Percentiles rank a stretch among this genome's conserved stretches.
Conservation (phyloP, 805 yeast species). For the Zygoascus ofunaensis region DNA sequence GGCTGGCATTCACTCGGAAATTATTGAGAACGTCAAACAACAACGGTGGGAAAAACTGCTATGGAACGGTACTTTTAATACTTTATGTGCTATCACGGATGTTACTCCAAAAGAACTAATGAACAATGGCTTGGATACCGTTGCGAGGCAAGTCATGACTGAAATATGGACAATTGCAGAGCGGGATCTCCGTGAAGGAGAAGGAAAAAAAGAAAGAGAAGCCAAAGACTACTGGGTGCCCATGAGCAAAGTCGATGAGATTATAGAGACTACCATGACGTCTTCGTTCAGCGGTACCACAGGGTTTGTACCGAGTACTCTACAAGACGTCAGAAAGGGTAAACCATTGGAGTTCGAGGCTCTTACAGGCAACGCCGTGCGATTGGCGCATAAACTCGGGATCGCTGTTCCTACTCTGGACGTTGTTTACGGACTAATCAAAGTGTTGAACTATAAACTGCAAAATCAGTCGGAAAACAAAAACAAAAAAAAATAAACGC, state of each 20-base stretch:
- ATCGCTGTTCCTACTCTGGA: conserved; percentile 50
- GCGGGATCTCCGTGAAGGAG: conserved; percentile 3
- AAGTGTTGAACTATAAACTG: conserved; percentile 18
- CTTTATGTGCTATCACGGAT: conserved; percentile 15
- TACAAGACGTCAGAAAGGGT: conserved; percentile 51
- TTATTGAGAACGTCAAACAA: conserved; percentile 8
- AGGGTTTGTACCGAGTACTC: conserved; percentile 50
- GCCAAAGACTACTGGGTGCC: conserved; percentile 57
- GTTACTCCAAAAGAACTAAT: conserved; percentile 11
- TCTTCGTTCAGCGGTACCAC: conserved; percentile 3
- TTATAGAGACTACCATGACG: conserved; percentile 9
- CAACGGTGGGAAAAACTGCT: conserved; percentile 19
- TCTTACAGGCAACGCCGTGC: conserved; percentile 55
- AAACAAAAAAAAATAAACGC: conserved; percentile 1
- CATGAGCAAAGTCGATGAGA: conserved; percentile 32
- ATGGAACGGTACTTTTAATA: conserved; percentile 20
- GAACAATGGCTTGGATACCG: conserved; percentile 9
- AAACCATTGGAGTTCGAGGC: conserved; percentile 63
- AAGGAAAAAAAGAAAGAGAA: no score
- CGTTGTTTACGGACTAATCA: conserved; percentile 47
- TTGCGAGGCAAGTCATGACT: neutral
- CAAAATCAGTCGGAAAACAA: conserved; percentile 1
- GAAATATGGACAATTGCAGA: conserved; percentile 2
- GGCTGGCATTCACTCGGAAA: neutral
- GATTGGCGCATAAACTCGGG: conserved; percentile 38